Conservation (phyloP, 495 filamentous ascomycete species). For the Chaetomium tenue region DNA sequence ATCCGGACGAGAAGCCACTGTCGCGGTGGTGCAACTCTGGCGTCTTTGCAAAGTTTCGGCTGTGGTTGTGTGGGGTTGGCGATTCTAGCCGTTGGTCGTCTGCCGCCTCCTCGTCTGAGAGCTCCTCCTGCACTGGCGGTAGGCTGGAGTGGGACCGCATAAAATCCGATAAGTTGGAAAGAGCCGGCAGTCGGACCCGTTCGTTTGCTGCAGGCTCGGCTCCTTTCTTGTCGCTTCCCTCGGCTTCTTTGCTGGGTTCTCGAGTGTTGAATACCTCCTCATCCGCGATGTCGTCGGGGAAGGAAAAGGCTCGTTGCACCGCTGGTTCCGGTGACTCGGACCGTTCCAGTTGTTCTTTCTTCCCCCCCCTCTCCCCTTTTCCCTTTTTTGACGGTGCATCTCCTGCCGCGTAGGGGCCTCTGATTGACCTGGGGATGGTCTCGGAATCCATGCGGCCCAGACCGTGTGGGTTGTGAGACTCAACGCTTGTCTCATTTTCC, state of each 20-base stretch:
- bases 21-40: conserved; percentile 49
- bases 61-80: conserved; percentile 2
- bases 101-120: conserved; percentile 36
- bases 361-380: conserved; percentile 22
- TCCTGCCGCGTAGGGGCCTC: conserved; percentile 13
- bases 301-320: conserved; percentile 35
- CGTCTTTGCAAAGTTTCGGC: conserved; percentile 16
- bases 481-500: conserved; percentile 1
- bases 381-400: conserved; percentile 11
- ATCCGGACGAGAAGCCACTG: conserved; percentile 47
- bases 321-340: conserved; percentile 28
- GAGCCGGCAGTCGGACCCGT: conserved; percentile 25
- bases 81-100: conserved; percentile 11
- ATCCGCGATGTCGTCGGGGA: conserved; percentile 41
- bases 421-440: conserved; percentile 35
- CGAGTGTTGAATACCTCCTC: conserved; percentile 36
- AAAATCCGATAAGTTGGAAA: conserved; percentile 37
- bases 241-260: not conserved
- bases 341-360: conserved; percentile 23
- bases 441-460: conserved; percentile 39
- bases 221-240: conserved; percentile 13
- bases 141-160: conserved; percentile 43
- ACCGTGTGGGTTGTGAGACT: conserved; percentile 1
- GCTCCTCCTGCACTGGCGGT: conserved; percentile 44
- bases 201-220: conserved; percentile 3